Conservation (phyloP, 1,139 yeast genomes). For the Protomyces inouyei region DNA sequence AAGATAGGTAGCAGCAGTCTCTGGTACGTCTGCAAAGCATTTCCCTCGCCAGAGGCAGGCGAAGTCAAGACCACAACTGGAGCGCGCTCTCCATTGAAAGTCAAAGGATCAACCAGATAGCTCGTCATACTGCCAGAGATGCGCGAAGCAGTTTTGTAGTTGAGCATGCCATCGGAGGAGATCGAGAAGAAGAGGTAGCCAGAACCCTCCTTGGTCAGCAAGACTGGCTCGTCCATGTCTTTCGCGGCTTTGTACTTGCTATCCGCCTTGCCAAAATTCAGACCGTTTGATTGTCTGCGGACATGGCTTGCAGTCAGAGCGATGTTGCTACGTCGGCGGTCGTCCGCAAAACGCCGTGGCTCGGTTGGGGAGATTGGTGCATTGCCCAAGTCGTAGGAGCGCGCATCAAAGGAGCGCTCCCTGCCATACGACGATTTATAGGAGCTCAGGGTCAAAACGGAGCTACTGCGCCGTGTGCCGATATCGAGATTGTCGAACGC, state of each 20-base stretch:
- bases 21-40: slow-evolving; percentile 12
- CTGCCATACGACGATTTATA: neutral
- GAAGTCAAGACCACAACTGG: slow-evolving; percentile 23
- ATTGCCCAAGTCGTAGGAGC: neutral
- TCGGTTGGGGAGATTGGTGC: neutral
- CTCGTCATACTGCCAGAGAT: slow-evolving; percentile 15
- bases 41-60: slow-evolving; percentile 16
- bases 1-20: slow-evolving; percentile 19
- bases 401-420: neutral
- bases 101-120: slow-evolving; percentile 12
- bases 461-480: neutral
- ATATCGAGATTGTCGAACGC: neutral
- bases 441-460: neutral
- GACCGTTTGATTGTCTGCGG: slow-evolving; percentile 14
- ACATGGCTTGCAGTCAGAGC: neutral
- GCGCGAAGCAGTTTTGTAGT: slow-evolving; percentile 14
- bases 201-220: slow-evolving; percentile 13
- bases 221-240: slow-evolving; percentile 15
- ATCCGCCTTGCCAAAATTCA: neutral
- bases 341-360: neutral
- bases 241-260: neutral
- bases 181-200: slow-evolving; percentile 22
- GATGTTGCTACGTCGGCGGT: slow-evolving; percentile 6
- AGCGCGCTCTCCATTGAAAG: slow-evolving; percentile 10
- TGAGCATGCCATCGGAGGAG: slow-evolving; percentile 22